Percentiles rank a stretch among this genome's conserved stretches.
These are phyloP conservation scores for Fagopyrum homotropicum DNA, from an alignment of 148 eudicot genomes.

Conservation along the genomic window DNA sequence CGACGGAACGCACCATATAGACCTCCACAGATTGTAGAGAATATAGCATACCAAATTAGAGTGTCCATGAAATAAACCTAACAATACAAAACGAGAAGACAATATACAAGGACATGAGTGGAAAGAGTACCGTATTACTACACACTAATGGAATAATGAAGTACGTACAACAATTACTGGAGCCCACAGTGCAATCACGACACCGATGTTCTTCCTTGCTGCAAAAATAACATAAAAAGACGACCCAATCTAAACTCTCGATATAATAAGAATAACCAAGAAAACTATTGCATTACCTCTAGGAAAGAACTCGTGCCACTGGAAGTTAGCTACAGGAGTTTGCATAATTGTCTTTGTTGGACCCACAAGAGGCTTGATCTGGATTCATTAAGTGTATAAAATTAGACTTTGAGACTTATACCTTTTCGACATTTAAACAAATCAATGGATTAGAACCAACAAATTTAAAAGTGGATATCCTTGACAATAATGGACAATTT, in stretches of 20 bases:
- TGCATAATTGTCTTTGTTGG: slow-evolving; percentile 58
- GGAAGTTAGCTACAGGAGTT: slow-evolving; percentile 24
- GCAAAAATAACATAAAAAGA: slow-evolving; percentile 23
- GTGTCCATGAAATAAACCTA: slow-evolving; percentile 76
- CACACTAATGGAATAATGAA: background rate
- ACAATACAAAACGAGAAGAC: slow-evolving; percentile 14
- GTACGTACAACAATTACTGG: slow-evolving; percentile 54
- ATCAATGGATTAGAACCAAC: background rate
- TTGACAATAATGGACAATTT: background rate
- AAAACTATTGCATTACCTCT: slow-evolving; percentile 24
- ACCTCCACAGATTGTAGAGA: slow-evolving; percentile 65
- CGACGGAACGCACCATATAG: slow-evolving; percentile 62
- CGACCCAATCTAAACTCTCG: slow-evolving; percentile 15
- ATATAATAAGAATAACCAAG: background rate
- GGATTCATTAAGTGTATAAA: slow-evolving; percentile 8
- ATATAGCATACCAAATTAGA: slow-evolving; percentile 68
- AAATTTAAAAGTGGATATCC: background rate
- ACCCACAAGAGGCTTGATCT: slow-evolving; percentile 61
- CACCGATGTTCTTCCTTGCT: slow-evolving; percentile 60
- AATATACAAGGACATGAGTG: background rate
- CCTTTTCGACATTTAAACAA: background rate
- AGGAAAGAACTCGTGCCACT: slow-evolving; percentile 76
- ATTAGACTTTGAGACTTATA: slow-evolving; percentile 7
- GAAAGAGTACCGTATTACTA: background rate
- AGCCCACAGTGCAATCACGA: slow-evolving; percentile 66